Base-by-base conservation (phyloP, 2,329 filamentous ascomycete genomes). In the Claviceps lovelessii region DNA sequence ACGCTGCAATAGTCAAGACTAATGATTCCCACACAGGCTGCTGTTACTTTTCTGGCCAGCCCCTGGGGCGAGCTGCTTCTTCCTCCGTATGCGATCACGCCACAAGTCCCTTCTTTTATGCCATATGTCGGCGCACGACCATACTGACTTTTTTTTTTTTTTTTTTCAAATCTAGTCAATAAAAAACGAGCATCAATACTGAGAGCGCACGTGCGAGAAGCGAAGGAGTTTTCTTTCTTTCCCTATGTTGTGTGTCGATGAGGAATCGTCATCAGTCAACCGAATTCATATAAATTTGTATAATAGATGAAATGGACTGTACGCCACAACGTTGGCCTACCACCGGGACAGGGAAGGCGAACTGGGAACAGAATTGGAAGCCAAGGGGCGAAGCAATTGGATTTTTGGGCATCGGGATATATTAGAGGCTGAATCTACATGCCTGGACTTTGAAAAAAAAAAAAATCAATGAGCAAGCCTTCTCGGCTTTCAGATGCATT, bases 21-120 rank as follows among this genome's bases (percentile, higher is more conserved):
- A 49, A 62, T 52, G 19, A 42, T 45, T 37, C 9, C 15, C 45
- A 28, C 13, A 15, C 9, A 61, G 55, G 55, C 49, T 44, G 56
- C 59, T 47, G 77, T 86, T 54, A 77, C 81, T 42, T 82, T 87
- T 68, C 75, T 87, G 61, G 76, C 81, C 56, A 86, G 82, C 72
- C 78, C 80, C 54, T 83, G 81, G 74, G 79, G 79, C 68, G 84
- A 86, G 65, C 72, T 80, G 63, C 76, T 87, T 56, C 75, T 86
- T 60, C 83, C 84, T 68, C 79, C 81, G 78, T 81, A 70, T 70
- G 76, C 66, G 8, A 29, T 33, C 47, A 15, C 48, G 3, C 9
- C 17, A n/a, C 13, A 17, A 33, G 29, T 44, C 23, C n/a, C 35
- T 17, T 6, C 28, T 15, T 41, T 41, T 15, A 5, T 13, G 35